These are phyloP conservation scores for Daedaleopsis nitida DNA, from an alignment of 768 basidiomycete species.

Conservation along the genomic window DNA sequence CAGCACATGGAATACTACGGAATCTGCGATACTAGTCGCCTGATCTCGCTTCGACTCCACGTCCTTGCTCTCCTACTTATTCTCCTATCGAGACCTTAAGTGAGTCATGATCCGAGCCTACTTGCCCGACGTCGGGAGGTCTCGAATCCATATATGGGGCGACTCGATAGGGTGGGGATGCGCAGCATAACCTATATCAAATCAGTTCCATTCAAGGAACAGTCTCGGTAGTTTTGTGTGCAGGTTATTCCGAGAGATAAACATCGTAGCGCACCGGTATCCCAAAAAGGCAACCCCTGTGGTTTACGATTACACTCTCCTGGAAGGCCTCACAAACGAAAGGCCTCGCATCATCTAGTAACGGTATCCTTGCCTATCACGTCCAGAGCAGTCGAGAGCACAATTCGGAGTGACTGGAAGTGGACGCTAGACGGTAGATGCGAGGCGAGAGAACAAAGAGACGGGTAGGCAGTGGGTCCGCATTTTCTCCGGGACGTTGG, in stretches of 20 bases:
- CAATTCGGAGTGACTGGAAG: background rate
- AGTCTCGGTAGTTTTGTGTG: slow-evolving; percentile 5
- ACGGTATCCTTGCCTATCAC: background rate
- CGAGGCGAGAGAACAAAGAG: background rate
- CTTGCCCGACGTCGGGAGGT: background rate
- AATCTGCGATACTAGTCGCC: too few species aligned
- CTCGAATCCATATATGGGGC: too few species aligned
- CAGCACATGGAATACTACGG: too few species aligned
- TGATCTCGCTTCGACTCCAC: too few species aligned
- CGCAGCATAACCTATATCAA: background rate
- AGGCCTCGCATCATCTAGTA: background rate
- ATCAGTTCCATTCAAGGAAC: background rate
- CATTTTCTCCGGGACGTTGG: slow-evolving; percentile 4
- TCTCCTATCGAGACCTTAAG: too few species aligned
- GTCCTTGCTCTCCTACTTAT: too few species aligned
- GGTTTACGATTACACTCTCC: background rate
- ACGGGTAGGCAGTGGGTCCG: background rate
- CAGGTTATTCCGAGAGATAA: slow-evolving; percentile 5
- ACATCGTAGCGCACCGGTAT: background rate
- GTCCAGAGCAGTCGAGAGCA: background rate
- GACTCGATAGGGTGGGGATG: background rate
- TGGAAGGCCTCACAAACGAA: background rate
- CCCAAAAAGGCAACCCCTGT: slow-evolving; percentile 13
- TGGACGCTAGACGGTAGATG: background rate
- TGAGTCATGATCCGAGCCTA: too few species aligned